Percentiles rank a stretch among this genome's conserved stretches.
phyloP scores from a whole-genome alignment of 2,329 filamentous ascomycete species.

The Penicillium sp. region DNA sequence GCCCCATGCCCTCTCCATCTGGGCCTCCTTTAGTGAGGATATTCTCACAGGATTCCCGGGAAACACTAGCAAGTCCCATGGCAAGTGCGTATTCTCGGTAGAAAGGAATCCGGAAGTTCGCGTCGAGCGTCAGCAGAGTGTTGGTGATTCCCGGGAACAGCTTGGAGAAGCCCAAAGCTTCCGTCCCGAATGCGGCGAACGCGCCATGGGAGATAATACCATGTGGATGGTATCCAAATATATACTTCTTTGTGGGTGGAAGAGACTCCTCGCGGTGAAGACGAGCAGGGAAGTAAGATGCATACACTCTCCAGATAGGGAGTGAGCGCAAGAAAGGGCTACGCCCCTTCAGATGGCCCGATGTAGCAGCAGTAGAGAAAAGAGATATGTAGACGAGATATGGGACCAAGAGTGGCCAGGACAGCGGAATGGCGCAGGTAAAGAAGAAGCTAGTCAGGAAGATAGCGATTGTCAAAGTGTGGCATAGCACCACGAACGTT shows the following conservation, averaged over 20 bases:
- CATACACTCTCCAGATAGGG: slow-evolving; percentile 78
- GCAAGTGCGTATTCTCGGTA: slow-evolving; percentile 90
- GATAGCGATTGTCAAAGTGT: slow-evolving; percentile 62
- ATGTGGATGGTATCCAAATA: slow-evolving; percentile 94
- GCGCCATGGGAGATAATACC: slow-evolving; percentile 97
- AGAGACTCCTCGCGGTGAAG: slow-evolving; percentile 78
- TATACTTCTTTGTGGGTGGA: slow-evolving; percentile 76
- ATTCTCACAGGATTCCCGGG: slow-evolving; percentile 84
- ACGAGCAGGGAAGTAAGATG: slow-evolving; percentile 80
- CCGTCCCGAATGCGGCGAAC: slow-evolving; percentile 81
- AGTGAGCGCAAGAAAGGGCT: slow-evolving; percentile 65
- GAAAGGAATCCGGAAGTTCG: slow-evolving; percentile 86
- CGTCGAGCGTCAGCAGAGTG: slow-evolving; percentile 83
- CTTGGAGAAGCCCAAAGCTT: slow-evolving; percentile 74
- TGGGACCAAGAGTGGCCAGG: slow-evolving; percentile 69
- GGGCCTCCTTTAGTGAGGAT: slow-evolving; percentile 68
- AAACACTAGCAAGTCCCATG: slow-evolving; percentile 80
- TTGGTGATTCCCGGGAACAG: slow-evolving; percentile 94
- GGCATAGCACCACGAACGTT: slow-evolving; percentile 67
- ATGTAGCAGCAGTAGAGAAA: slow-evolving; percentile 66
- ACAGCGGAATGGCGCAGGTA: slow-evolving; percentile 79
- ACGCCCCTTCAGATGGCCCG: slow-evolving; percentile 65
- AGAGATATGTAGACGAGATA: slow-evolving; percentile 73
- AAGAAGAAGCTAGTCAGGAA: slow-evolving; percentile 78
- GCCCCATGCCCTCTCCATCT: slow-evolving; percentile 75